A percentile compares a stretch with the other conserved stretches of the same genome.
Evolutionary conservation across 2,329 filamentous ascomycete genomes (phyloP).

Genomic region (Epichloe bromicola): DNA sequence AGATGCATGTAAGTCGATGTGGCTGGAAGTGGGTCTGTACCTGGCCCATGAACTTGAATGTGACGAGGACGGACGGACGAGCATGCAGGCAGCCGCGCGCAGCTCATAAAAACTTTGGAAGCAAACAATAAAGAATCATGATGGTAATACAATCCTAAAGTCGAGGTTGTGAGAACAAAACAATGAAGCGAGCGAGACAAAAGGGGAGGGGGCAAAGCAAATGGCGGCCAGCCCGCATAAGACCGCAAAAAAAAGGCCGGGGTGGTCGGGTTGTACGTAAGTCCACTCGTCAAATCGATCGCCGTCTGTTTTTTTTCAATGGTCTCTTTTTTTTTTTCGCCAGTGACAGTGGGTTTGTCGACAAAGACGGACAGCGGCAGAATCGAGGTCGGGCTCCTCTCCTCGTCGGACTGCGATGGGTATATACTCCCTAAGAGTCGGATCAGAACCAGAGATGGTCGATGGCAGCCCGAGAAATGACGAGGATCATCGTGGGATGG

Average conservation of each 20-base stretch:
- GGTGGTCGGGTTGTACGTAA: background rate
- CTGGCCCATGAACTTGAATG: background rate
- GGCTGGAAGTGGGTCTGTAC: slow-evolving; percentile 4
- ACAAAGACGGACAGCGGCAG: background rate
- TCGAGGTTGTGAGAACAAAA: background rate
- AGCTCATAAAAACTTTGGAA: background rate
- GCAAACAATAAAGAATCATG: background rate
- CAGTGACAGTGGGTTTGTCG: background rate
- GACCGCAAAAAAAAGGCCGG: background rate
- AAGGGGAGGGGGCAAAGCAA: background rate
- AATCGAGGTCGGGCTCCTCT: background rate
- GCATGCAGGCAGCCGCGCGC: background rate
- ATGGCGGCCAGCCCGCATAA: background rate
- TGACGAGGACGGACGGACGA: background rate
- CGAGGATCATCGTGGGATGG: slow-evolving; percentile 1
- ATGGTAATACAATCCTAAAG: background rate
- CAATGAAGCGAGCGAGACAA: background rate
- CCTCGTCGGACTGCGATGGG: slow-evolving; percentile 1
- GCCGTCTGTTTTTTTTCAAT: background rate
- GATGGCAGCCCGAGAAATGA: slow-evolving; percentile 1
- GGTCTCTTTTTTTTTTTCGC: background rate
- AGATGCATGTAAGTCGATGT: slow-evolving; percentile 1
- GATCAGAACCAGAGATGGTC: background rate
- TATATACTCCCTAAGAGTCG: background rate
- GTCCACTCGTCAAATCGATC: background rate